Evolutionary conservation across 1,284 basidiomycete species (phyloP), one percentile per base, ranked within the genome.

Genomic region (Rhodotorula sp.): DNA sequence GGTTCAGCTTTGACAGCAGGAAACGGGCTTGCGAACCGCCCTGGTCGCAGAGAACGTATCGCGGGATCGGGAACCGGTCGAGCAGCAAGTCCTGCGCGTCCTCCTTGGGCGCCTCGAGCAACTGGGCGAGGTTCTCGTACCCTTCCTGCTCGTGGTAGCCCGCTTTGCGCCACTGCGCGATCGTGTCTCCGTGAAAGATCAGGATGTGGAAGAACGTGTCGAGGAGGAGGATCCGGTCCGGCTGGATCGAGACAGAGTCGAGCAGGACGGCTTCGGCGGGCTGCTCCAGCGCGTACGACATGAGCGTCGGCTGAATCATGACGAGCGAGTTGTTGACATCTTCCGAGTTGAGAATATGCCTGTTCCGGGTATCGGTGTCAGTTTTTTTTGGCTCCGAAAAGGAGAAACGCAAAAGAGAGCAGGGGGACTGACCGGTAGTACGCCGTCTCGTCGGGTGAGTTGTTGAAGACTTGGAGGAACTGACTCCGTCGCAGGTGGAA

Each of bases 141-240:
- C 94, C 95, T 79, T 98, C 95, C 82, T 98, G 95, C 15, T 99
- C 95, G 80, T 99, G 96, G 80, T 99, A 99, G 12, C 95, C 94
- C n/a, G 93, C 93, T 82, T 99, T 98, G 68, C 95, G 87, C 96
- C 96, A 99, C 81, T 95, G 91, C 0, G 95, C 94, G 65, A 99
- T 87, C 24, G 94, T 94, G 82, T 95, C 93, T 44, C 96, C 96
- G 80, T 99, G 95, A 90, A 97, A 99, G 82, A 99, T 99, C 78
- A 99, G 89, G 77, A 99, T 97, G 81, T 99, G 96, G 92, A 99
- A 99, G 87, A 97, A 99, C 6, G 96, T 99, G 80, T 99, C 96
- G 73, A 99, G 89, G n/a, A 99, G 86, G 49, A 99, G 87, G 77
- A 99, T 91, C 75, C 95, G 93, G 79, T 99, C 95, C 60, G 91